These are phyloP conservation scores for Coniochaeta sp. DNA, from an alignment of 2,329 filamentous ascomycete genomes.

Conservation along the genomic window DNA sequence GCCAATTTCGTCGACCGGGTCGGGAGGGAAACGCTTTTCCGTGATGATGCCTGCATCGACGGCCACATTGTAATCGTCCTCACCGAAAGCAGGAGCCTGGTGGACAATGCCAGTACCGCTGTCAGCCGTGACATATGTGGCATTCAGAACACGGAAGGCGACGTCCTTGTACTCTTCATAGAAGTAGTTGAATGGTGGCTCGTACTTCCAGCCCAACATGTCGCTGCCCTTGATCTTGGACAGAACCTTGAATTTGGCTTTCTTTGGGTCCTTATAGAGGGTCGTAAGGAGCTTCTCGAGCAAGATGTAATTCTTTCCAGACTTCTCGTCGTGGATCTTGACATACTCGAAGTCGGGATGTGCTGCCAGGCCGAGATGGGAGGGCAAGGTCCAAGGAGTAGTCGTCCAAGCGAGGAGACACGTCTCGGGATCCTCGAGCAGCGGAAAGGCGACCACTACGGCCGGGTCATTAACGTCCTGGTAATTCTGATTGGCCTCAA, in stretches of 20 bases:
- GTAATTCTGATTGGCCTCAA: conserved; percentile 92
- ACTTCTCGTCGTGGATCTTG: conserved; percentile 77
- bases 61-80: conserved; percentile 89
- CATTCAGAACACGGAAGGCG: conserved; percentile 77
- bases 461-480: conserved; percentile 89
- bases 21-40: conserved; percentile 72
- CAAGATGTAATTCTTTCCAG: conserved; percentile 77
- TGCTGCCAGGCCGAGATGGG: conserved; percentile 64
- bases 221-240: conserved; percentile 75
- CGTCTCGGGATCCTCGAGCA: conserved; percentile 69
- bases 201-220: conserved; percentile 83
- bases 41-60: conserved; percentile 70
- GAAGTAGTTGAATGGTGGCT: conserved; percentile 86
- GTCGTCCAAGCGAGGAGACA: conserved; percentile 82
- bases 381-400: conserved; percentile 73
- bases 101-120: conserved; percentile 93
- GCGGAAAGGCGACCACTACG: conserved; percentile 79
- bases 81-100: conserved; percentile 87
- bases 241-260: conserved; percentile 82
- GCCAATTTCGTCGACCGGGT: conserved; percentile 81
- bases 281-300: conserved; percentile 75
- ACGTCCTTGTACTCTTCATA: conserved; percentile 80
- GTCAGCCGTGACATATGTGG: conserved; percentile 79
- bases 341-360: conserved; percentile 75
- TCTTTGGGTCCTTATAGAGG: conserved; percentile 91